Evolutionary conservation across 345 rosid genomes (phyloP).

Genomic region (Eucalyptus microcorys): DNA sequence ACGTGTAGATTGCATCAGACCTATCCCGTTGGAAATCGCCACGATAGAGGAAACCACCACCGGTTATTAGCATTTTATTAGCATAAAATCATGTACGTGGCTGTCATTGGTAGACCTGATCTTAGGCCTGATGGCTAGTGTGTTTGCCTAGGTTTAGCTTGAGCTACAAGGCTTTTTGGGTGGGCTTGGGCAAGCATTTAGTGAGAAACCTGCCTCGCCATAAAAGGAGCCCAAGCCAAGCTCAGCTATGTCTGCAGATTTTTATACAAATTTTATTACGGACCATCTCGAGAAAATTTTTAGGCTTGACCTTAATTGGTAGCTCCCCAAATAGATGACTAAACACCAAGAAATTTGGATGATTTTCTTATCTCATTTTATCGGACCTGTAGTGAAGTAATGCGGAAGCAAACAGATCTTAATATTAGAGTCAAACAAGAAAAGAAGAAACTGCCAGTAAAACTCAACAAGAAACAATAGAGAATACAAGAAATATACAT

Average conservation of each 20-base stretch:
- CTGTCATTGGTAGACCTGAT: background rate
- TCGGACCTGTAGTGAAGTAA: background rate
- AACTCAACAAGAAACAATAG: background rate
- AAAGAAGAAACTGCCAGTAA: background rate
- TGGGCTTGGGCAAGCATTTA: background rate
- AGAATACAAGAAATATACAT: background rate
- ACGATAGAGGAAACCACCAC: background rate
- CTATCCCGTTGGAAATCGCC: background rate
- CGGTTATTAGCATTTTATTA: background rate
- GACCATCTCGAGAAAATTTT: background rate
- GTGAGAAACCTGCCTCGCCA: background rate
- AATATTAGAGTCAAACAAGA: background rate
- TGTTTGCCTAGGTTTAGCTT: background rate
- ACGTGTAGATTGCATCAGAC: background rate
- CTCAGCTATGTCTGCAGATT: background rate
- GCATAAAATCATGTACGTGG: background rate
- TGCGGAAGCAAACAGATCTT: background rate
- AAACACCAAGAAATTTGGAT: background rate
- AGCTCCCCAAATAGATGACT: background rate
- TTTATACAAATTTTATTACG: background rate
- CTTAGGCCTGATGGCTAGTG: background rate
- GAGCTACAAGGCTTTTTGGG: background rate
- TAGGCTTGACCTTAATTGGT: background rate
- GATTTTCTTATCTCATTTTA: background rate
- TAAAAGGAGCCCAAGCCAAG: background rate